Evolutionary conservation across 1,284 basidiomycete species (phyloP).

Genomic region (Fomitopsis pinicola): DNA sequence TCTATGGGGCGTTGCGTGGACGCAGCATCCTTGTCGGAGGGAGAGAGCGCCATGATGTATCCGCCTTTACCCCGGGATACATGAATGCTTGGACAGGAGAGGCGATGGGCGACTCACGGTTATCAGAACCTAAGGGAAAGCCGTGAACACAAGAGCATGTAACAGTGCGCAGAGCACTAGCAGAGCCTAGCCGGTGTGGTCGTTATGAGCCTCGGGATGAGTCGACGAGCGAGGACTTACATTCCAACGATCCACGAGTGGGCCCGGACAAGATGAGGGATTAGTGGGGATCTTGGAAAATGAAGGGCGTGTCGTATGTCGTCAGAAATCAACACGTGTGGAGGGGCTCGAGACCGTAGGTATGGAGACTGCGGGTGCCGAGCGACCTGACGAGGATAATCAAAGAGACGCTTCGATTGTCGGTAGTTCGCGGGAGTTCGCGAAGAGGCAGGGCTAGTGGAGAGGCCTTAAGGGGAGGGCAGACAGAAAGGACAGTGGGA

Average conservation of each 20-base stretch:
- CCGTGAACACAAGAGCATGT: slow-evolving; percentile 2
- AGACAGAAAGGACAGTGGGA: slow-evolving; percentile 2
- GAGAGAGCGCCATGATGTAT: slow-evolving; percentile 3
- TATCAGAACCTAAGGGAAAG: not conserved
- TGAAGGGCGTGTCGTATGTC: slow-evolving; percentile 13
- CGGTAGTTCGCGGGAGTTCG: not conserved
- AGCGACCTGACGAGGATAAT: not conserved
- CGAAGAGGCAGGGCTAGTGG: not conserved
- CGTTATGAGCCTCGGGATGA: not conserved
- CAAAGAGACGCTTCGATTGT: not conserved
- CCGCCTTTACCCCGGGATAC: not conserved
- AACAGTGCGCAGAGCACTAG: not conserved
- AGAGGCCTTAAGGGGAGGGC: not conserved
- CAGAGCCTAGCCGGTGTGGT: slow-evolving; percentile 1
- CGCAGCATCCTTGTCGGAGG: not conserved
- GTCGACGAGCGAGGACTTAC: not conserved
- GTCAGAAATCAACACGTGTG: slow-evolving; percentile 23
- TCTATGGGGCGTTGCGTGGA: not conserved
- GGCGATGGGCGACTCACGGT: not conserved
- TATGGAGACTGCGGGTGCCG: slow-evolving; percentile 14
- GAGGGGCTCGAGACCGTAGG: slow-evolving; percentile 10
- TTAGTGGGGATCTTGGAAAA: not conserved
- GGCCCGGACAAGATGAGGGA: not conserved
- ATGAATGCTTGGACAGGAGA: not conserved
- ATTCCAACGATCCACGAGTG: not conserved